These are phyloP conservation scores for Phylloboletellus chloephorus DNA, from an alignment of 1,284 basidiomycete genomes.

Conservation along the genomic window DNA sequence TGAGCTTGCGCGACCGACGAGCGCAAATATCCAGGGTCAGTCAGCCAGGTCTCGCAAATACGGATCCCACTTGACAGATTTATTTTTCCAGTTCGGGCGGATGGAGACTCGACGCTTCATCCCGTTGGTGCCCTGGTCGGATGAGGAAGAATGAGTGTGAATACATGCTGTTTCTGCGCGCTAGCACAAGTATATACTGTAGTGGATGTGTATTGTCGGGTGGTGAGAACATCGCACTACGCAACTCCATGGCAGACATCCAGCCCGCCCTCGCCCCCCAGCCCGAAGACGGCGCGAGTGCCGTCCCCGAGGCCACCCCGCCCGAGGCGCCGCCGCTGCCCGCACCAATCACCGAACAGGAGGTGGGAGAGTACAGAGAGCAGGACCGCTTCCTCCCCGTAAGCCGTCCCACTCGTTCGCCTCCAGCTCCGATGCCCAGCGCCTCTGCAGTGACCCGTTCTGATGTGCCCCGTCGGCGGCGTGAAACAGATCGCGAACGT, in stretches of 20 bases:
- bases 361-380: constrained; percentile 87
- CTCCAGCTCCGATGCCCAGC: too few species aligned
- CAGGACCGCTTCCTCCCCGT: constrained; percentile 90
- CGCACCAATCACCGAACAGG: constrained; percentile 79
- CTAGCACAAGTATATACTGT: too few species aligned
- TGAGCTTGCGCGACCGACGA: constrained; percentile 29
- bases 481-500: constrained; percentile 96
- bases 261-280: constrained; percentile 53
- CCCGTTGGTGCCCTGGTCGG: constrained; percentile 27
- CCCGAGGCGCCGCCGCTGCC: constrained; percentile 53
- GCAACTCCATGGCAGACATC: constrained; percentile 44
- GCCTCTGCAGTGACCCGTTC: too few species aligned
- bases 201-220: too few species aligned
- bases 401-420: constrained; percentile 3
- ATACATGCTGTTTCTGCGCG: constrained; percentile 6
- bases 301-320: constrained; percentile 33
- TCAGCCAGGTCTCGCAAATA: not conserved
- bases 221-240: too few species aligned
- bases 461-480: too few species aligned
- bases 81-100: constrained; percentile 21
- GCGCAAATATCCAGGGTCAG: constrained; percentile 29
- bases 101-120: constrained; percentile 28
- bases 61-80: not conserved
- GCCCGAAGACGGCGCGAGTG: constrained; percentile 41
- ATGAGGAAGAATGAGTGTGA: constrained; percentile 23